Conservation (phyloP, 1,139 yeast genomes). For the Taphrina flavorubra region DNA sequence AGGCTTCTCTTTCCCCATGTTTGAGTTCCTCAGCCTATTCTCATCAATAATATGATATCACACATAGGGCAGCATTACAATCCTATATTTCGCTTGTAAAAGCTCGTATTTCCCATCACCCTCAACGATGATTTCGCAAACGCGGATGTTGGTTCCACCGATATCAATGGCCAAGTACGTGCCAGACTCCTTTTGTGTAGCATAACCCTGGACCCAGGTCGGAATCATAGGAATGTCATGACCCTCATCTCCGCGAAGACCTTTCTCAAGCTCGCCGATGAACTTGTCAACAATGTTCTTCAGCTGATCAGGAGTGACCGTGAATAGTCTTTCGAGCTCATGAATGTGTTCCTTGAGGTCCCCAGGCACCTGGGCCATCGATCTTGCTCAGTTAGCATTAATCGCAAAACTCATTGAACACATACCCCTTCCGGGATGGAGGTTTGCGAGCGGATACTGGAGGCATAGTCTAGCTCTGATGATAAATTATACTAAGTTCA, state of each 20-base stretch:
- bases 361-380: slow-evolving; percentile 76
- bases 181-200: slow-evolving; percentile 89
- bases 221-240: slow-evolving; percentile 78
- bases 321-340: slow-evolving; percentile 66
- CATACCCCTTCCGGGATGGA: slow-evolving; percentile 36
- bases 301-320: slow-evolving; percentile 66
- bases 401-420: not conserved
- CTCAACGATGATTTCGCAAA: slow-evolving; percentile 76
- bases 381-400: slow-evolving; percentile 51
- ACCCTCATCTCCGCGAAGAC: slow-evolving; percentile 61
- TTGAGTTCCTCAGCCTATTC: slow-evolving; percentile 60
- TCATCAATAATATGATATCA: too few species aligned
- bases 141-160: slow-evolving; percentile 82
- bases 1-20: slow-evolving; percentile 74
- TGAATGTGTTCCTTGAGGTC: slow-evolving; percentile 65
- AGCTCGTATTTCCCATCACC: slow-evolving; percentile 82
- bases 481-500: too few species aligned
- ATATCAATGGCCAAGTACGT: slow-evolving; percentile 89
- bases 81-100: slow-evolving; percentile 59
- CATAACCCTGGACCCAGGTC: slow-evolving; percentile 93
- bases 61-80: slow-evolving; percentile 38
- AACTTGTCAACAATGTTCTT: slow-evolving; percentile 71
- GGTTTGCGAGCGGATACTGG: slow-evolving; percentile 39
- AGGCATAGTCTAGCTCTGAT: slow-evolving; percentile 6
- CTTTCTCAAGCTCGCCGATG: slow-evolving; percentile 72